Evolutionary conservation across 129 eudicot genomes (phyloP), one percentile per base, ranked within the genome.

Genomic region (Rutidosis leptorrhynchoides): DNA sequence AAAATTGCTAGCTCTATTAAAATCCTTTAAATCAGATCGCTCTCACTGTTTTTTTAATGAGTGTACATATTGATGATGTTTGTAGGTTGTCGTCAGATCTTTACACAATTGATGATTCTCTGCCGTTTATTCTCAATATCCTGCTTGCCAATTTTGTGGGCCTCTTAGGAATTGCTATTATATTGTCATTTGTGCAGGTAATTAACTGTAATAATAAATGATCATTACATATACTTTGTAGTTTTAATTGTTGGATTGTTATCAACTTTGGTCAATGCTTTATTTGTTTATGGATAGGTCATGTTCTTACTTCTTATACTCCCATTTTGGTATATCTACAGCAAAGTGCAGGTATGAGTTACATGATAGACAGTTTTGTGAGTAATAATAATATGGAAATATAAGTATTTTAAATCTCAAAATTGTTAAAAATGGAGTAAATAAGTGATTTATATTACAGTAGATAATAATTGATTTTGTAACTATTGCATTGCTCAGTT

Each of bases 91-190:
- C 97, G 52, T 91, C 98, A 46, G 98, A 91, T 82, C 96, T 91
- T 35, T 91, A 88, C 84, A 88, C 95, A 11, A 91, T 91, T 49
- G 98, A 91, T 55, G 98, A 91, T 63, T 74, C 96, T 29, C 96
- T 91, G 65, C 98, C 98, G 2, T 91, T 91, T 60, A 91, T 91
- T 52, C 96, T 91, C 85, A 91, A 91, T 86, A 88, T 91, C 76
- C 96, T 91, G 35, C 90, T 91, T 70, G 96, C 98, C 43, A 91
- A 88, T 81, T 83, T 87, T 43, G 98, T 91, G 37, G 96, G 96
- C 61, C 96, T 91, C 61, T 61, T 91, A 58, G 98, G 98, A 25
- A 85, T 88, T 51, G 87, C 88, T 52, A n/a, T 88, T 61, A 90
- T 91, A 66, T 73, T 91, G 71, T 85, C 90, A 22, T 83, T 79